phyloP scores from a whole-genome alignment of 2,329 filamentous ascomycete species.

The Talaromyces piceae region DNA sequence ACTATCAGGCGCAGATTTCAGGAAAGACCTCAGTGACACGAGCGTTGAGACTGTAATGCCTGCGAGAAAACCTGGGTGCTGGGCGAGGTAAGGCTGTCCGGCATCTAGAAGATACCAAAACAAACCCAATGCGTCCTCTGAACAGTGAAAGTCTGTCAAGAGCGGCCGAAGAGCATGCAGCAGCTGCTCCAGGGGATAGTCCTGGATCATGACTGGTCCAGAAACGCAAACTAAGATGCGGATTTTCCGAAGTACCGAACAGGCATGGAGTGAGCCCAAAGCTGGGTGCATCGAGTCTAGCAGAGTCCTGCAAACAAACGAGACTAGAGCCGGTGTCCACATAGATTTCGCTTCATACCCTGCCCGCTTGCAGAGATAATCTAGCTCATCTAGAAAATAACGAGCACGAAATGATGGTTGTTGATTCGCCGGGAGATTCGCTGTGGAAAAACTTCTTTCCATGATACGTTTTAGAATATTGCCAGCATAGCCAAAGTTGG shows the following conservation, averaged over 20 bases:
- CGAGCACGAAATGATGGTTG: constrained; percentile 80
- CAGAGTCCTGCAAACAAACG: constrained; percentile 67
- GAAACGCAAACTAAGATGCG: constrained; percentile 73
- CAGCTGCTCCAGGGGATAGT: constrained; percentile 85
- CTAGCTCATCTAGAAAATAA: constrained; percentile 66
- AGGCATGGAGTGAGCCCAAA: constrained; percentile 78
- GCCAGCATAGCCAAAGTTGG: constrained; percentile 53
- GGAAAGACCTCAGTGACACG: constrained; percentile 67
- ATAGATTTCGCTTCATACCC: constrained; percentile 57
- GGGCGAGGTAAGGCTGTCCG: constrained; percentile 57
- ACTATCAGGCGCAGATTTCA: constrained; percentile 66
- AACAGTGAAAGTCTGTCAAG: constrained; percentile 75
- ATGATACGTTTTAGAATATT: constrained; percentile 64
- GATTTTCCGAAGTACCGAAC: constrained; percentile 78
- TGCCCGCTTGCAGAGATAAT: constrained; percentile 67
- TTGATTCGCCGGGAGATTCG: constrained; percentile 64
- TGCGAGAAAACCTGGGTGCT: constrained; percentile 66
- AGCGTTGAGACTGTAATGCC: constrained; percentile 74
- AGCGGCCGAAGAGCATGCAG: constrained; percentile 72
- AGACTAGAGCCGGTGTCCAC: constrained; percentile 69
- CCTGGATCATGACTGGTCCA: constrained; percentile 61
- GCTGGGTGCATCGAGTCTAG: constrained; percentile 75
- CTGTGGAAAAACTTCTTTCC: constrained; percentile 56
- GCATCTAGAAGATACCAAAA: constrained; percentile 72
- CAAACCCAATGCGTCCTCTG: constrained; percentile 82